Evolutionary conservation across 208 protist species (phyloP), one percentile per base, ranked within the genome.

Genomic region (Wallacemonas sp.): DNA sequence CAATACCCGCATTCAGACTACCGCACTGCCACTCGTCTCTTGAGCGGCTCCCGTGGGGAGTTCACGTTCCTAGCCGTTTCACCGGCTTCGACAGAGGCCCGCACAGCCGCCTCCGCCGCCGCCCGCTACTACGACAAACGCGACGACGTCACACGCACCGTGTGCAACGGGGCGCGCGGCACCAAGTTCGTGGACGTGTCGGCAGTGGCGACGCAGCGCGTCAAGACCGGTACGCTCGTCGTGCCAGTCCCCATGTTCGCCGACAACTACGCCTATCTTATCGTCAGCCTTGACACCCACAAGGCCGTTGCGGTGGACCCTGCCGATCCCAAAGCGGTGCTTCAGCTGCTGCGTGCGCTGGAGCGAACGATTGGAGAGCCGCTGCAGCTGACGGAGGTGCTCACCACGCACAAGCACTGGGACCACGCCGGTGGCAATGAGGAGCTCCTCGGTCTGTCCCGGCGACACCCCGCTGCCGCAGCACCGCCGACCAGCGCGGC

Each of bases 391-490:
- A 89, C 89, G 8, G 83, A 94, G 15, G 76, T 98, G 15, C 78
- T 98, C 42, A 97, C 91, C 2, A 98, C 97, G 8, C 97, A 98
- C 85, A 97, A 98, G 78, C 97, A 98, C 80, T 97, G 87, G 91
- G 97, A 98, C 66, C 95, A 98, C 68, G 82, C 91, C 13, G 95
- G 96, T 21, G 97, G 95, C 37, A 98, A 98, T 73, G 33, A 87
- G 45, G 65, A 86, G 62, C 70, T 97, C 9, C 26, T 55, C 8
- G 26, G 75, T 0, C 50, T 58, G 67, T 36, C 70, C 26, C 60
- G 42, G 4, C 26, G 17, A 26, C 59, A 68, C 24, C 24, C 37
- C n/a, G 8, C 44, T 1, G 27, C 45, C 3, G 17, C 45, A 33
- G 3, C 44, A 53, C 26, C 17, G 24, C 66, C 13, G 55, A 81